Evolutionary conservation across 352 stramenopile genomes (phyloP).

Genomic region (Peronospora farinosa): DNA sequence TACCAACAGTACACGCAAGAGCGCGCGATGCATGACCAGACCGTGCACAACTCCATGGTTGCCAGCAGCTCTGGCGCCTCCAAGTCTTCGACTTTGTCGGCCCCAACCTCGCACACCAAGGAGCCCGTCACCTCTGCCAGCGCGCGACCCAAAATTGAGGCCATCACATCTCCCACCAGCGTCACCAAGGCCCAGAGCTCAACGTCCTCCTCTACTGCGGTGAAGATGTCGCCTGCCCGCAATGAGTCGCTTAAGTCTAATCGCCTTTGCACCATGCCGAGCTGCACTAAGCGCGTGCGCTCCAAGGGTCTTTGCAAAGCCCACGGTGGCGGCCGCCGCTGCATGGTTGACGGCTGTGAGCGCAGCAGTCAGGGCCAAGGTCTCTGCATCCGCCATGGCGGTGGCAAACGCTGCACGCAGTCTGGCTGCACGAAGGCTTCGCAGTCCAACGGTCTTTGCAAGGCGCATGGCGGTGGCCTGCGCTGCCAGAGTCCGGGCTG

Average conservation of each 20-base stretch:
- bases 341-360: constrained; percentile 77
- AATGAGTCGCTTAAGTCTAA: constrained; percentile 73
- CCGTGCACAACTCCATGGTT: constrained; percentile 26
- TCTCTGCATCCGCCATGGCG: constrained; percentile 77
- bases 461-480: constrained; percentile 73
- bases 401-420: constrained; percentile 75
- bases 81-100: constrained; percentile 6
- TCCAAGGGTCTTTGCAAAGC: constrained; percentile 83
- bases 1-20: constrained; percentile 52
- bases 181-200: constrained; percentile 17
- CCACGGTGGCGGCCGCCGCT: constrained; percentile 69
- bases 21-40: constrained; percentile 31
- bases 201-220: not conserved
- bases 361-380: constrained; percentile 77
- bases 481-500: constrained; percentile 68
- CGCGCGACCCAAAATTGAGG: constrained; percentile 20
- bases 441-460: constrained; percentile 82
- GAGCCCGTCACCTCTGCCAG: not conserved
- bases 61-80: constrained; percentile 1
- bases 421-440: constrained; percentile 73
- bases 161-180: constrained; percentile 22
- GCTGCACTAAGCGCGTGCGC: constrained; percentile 79
- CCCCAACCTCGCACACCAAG: constrained; percentile 6
- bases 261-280: constrained; percentile 73
- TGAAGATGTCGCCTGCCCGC: constrained; percentile 16